Conservation (phyloP, 2,329 filamentous ascomycete species). For the Exophiala alcalophila region DNA sequence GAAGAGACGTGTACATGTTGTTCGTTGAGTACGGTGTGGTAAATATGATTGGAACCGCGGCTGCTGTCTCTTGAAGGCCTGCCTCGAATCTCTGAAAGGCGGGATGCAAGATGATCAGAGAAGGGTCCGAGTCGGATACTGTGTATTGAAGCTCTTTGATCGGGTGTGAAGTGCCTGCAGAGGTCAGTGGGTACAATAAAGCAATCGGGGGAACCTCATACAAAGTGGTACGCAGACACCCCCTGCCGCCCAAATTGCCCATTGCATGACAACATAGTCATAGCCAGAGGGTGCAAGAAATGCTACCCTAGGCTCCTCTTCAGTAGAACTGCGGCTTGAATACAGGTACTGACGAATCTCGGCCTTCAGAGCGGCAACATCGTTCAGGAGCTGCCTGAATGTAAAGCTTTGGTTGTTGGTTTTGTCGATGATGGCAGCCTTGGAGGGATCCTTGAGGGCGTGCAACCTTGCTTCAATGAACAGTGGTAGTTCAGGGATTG, state of each 20-base stretch:
- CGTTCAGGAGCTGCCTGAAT: slow-evolving; percentile 41
- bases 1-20: slow-evolving; percentile 29
- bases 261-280: slow-evolving; percentile 82
- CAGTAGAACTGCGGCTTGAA: not conserved
- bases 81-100: slow-evolving; percentile 37
- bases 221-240: slow-evolving; percentile 45
- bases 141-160: slow-evolving; percentile 43
- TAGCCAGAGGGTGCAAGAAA: slow-evolving; percentile 96
- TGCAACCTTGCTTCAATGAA: slow-evolving; percentile 40
- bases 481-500: slow-evolving; percentile 34
- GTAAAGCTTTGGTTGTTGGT: slow-evolving; percentile 42
- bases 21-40: slow-evolving; percentile 32
- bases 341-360: slow-evolving; percentile 36
- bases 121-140: slow-evolving; percentile 43
- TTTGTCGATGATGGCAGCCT: slow-evolving; percentile 41
- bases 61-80: slow-evolving; percentile 34
- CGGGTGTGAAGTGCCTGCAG: slow-evolving; percentile 41
- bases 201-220: too few species aligned
- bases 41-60: slow-evolving; percentile 35
- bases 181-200: too few species aligned
- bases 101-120: slow-evolving; percentile 42
- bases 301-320: slow-evolving; percentile 56
- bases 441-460: slow-evolving; percentile 35
- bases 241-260: slow-evolving; percentile 45
- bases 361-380: slow-evolving; percentile 38